These are phyloP conservation scores for Epichloe scottii DNA, from an alignment of 2,329 filamentous ascomycete genomes.

Conservation along the genomic window DNA sequence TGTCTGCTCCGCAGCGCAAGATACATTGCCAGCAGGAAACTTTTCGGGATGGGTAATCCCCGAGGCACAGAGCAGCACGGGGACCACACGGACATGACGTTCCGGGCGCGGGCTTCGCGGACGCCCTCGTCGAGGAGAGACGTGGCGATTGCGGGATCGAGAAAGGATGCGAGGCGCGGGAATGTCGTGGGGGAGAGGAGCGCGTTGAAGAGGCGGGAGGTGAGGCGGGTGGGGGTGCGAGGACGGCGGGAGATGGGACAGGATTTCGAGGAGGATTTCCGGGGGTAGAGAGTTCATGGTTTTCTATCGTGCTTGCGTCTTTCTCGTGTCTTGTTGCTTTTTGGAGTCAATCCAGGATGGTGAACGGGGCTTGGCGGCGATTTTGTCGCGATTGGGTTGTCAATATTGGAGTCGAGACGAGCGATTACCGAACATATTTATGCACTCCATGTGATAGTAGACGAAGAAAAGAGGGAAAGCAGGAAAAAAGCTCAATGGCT, in stretches of 20 bases:
- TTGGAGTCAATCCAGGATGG: too few relatives aligned
- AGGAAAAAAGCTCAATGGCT: too few relatives aligned
- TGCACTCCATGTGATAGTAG: too few relatives aligned
- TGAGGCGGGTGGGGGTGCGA: conserved; percentile 17
- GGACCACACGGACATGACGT: conserved; percentile 19
- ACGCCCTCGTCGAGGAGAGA: conserved; percentile 12
- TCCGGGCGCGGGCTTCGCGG: conserved; percentile 12
- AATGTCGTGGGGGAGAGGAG: conserved; percentile 18
- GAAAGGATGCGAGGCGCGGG: conserved; percentile 16
- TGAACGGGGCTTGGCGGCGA: too few relatives aligned
- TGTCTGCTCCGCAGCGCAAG: conserved; percentile 15
- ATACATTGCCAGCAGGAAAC: conserved; percentile 21
- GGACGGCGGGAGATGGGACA: conserved; percentile 13
- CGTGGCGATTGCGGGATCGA: conserved; percentile 15
- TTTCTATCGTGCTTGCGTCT: background rate
- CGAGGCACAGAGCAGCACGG: conserved; percentile 21
- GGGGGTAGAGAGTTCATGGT: conserved; percentile 20
- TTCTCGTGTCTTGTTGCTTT: too few relatives aligned
- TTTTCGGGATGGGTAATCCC: conserved; percentile 16
- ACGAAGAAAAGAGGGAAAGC: too few relatives aligned
- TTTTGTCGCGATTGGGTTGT: background rate
- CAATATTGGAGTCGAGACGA: too few relatives aligned
- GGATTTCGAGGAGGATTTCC: conserved; percentile 19
- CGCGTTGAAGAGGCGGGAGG: conserved; percentile 20
- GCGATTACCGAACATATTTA: too few relatives aligned